phyloP scores from a whole-genome alignment of 352 stramenopile species.

The Phytophthora hybrid region DNA sequence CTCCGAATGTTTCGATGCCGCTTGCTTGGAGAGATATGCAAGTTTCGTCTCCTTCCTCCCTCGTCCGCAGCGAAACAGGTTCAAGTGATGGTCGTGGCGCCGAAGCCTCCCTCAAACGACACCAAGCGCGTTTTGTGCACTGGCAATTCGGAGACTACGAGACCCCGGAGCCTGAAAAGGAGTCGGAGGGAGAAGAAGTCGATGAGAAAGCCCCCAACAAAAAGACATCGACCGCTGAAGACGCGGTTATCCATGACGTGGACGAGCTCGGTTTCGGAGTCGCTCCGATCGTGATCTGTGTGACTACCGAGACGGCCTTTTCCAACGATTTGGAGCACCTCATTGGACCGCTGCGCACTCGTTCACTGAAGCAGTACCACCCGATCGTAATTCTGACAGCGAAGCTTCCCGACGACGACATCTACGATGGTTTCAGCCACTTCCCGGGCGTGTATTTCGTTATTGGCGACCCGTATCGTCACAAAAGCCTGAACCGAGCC shows the following conservation, averaged over 20 bases:
- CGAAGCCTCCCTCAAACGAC: constrained; percentile 29
- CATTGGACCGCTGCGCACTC: constrained; percentile 74
- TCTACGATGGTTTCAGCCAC: constrained; percentile 73
- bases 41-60: constrained; percentile 36
- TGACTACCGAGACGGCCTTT: constrained; percentile 66
- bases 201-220: constrained; percentile 15
- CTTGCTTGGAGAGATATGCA: constrained; percentile 47
- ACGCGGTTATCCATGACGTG: constrained; percentile 65
- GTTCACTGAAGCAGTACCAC: constrained; percentile 71
- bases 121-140: constrained; percentile 39
- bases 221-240: constrained; percentile 33
- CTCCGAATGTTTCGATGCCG: constrained; percentile 36
- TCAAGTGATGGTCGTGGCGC: constrained; percentile 24
- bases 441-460: constrained; percentile 83
- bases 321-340: constrained; percentile 82
- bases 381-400: constrained; percentile 75
- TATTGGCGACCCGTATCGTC: constrained; percentile 66
- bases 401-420: constrained; percentile 62
- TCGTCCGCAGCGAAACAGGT: constrained; percentile 37
- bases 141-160: constrained; percentile 42
- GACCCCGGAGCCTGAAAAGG: constrained; percentile 38
- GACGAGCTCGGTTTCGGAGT: constrained; percentile 55
- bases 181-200: constrained; percentile 29
- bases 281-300: constrained; percentile 76
- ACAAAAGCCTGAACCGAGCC: constrained; percentile 66